phyloP scores from a whole-genome alignment of 176 grass and related monocot species.

The Chrysopogon serrulatus region DNA sequence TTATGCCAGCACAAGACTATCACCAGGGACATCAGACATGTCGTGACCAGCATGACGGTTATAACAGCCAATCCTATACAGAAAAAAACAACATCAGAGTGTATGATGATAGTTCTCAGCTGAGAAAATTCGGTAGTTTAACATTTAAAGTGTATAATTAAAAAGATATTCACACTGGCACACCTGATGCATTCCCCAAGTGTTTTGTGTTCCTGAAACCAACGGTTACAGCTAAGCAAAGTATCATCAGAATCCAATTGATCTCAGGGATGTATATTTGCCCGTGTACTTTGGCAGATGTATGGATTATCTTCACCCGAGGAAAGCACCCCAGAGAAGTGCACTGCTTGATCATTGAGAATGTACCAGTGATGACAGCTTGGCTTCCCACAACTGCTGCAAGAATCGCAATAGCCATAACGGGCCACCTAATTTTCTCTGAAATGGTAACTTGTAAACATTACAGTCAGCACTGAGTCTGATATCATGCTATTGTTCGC shows the following conservation, averaged over 20 bases:
- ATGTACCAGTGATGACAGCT: slow-evolving; percentile 90
- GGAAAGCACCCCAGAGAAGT: slow-evolving; percentile 96
- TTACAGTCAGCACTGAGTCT: background rate
- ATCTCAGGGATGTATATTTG: slow-evolving; percentile 99
- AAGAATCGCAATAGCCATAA: slow-evolving; percentile 85
- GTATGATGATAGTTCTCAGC: background rate
- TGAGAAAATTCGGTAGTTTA: background rate
- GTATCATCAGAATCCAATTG: slow-evolving; percentile 92
- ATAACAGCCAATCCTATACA: slow-evolving; percentile 90
- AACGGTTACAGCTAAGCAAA: slow-evolving; percentile 85
- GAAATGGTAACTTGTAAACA: slow-evolving; percentile 17
- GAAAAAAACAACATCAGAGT: background rate
- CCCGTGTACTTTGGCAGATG: slow-evolving; percentile 79
- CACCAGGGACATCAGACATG: slow-evolving; percentile 94
- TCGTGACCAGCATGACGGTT: slow-evolving; percentile 97
- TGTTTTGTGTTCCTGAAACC: slow-evolving; percentile 94
- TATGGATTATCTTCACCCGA: slow-evolving; percentile 91
- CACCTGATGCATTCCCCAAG: slow-evolving; percentile 96
- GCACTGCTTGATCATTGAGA: slow-evolving; percentile 98
- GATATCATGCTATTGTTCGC: background rate
- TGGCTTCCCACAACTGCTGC: slow-evolving; percentile 97
- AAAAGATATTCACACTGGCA: background rate
- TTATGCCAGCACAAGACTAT: slow-evolving; percentile 93
- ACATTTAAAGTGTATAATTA: background rate
- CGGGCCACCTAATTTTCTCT: slow-evolving; percentile 88